Evolutionary conservation across 768 basidiomycete species (phyloP).

Genomic region (Naganishia randhawae): DNA sequence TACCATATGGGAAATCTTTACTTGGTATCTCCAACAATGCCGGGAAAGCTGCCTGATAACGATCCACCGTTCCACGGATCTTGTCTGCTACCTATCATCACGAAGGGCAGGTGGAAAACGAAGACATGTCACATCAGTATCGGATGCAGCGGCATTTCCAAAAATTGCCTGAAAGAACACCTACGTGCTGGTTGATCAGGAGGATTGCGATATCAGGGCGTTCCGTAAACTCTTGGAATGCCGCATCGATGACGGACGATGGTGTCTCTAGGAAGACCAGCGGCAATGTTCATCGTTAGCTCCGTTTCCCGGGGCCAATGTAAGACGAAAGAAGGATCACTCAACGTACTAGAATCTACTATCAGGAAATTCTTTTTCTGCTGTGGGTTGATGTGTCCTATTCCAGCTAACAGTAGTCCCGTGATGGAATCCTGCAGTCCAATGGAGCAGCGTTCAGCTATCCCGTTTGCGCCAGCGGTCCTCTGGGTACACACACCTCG

Average conservation of each 20-base stretch:
- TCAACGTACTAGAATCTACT: slow-evolving; percentile 82
- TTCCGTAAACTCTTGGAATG: slow-evolving; percentile 91
- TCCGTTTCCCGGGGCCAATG: too few species aligned
- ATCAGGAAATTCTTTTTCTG: slow-evolving; percentile 98
- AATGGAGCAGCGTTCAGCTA: background rate
- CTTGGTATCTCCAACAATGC: slow-evolving; percentile 95
- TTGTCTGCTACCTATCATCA: slow-evolving; percentile 80
- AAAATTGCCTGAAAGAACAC: slow-evolving; percentile 41
- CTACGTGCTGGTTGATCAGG: slow-evolving; percentile 95
- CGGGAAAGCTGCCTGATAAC: slow-evolving; percentile 92
- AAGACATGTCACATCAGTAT: background rate
- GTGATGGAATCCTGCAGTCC: slow-evolving; percentile 83
- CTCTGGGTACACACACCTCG: slow-evolving; percentile 60
- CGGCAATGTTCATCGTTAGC: too few species aligned
- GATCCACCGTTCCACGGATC: slow-evolving; percentile 90
- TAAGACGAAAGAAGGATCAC: too few species aligned
- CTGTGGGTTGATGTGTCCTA: slow-evolving; percentile 82
- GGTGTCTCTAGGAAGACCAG: slow-evolving; percentile 68
- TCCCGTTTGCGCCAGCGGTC: background rate
- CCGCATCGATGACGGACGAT: slow-evolving; percentile 78
- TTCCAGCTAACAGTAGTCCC: slow-evolving; percentile 86
- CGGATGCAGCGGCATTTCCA: background rate
- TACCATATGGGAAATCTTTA: slow-evolving; percentile 97
- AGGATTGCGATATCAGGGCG: slow-evolving; percentile 93
- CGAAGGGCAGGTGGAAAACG: slow-evolving; percentile 4